Base-by-base conservation (phyloP, 2,329 filamentous ascomycete genomes). In the Metarhizium album region DNA sequence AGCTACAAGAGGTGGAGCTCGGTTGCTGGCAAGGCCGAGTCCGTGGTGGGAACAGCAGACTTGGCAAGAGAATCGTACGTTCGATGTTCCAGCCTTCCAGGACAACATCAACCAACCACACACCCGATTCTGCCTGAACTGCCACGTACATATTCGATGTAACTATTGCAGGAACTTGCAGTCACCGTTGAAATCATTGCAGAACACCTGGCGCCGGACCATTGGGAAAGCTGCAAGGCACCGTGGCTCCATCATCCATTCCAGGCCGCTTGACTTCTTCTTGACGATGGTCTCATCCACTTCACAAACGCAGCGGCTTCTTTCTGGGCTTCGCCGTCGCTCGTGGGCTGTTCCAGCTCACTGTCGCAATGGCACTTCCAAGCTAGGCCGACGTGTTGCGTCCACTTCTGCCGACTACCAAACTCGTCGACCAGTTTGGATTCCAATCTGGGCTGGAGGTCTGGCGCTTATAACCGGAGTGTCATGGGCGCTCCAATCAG, bases 401-500 rank as follows among this genome's bases (percentile, higher is more conserved):
- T 47, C 42, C 14, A 31, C n/a, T 37, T 46, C 49, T 22, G 22
- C 16, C 8, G 42, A 22, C 13, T 29, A 42, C 7, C 43, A 49
- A 24, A 27, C 50, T 6, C 18, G 29, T 18, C 24, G 42, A 29
- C 23, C 24, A 16, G 4, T 20, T 4, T 33, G 29, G 31, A 47
- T n/a, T 9, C 24, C 45, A 29, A 29, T 37, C 18, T 53, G 48
- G 52, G 22, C 14, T 9, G 22, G 42, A 29, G 22, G 29, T 6
- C 22, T 54, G 5, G 52, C 47, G n/a, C 22, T 52, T n/a, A 35
- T 18, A 8, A 16, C 48, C 11, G 47, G 20, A 16, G 47, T 24
- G 14, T 40, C 52, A 33, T 38, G 52, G n/a, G 52, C 49, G 13
- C 11, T 45, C 23, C 50, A 47, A 43, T 37, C 38, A 29, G 52